Evolutionary conservation across 306 rosid species (phyloP), one percentile per base, ranked within the genome.

Genomic region (barrel medic (Medicago truncatula)): DNA sequence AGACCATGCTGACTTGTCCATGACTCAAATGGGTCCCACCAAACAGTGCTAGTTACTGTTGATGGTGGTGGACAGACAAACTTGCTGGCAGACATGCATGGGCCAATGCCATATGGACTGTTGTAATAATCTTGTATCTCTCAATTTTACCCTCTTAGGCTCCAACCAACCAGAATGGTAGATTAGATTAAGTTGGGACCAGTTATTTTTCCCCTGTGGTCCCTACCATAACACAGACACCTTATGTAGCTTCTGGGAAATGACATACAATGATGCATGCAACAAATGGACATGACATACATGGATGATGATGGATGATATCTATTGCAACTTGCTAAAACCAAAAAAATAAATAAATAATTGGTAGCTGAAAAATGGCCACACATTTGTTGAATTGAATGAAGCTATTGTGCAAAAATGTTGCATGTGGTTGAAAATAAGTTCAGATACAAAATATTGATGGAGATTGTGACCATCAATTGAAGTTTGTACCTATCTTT

Each of bases 131-230:
- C 67, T 61, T 61, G 43, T 34, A 34, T 61, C 67, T 56, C 61
- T 61, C 21, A 28, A 28, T 31, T 36, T 61, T 61, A 28, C 20
- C 18, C 18, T 31, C 7, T 61, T 5, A 34, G 67, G 38, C 13
- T 59, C 65, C 65, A 14, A 59, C 65, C 17, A 23, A 23, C 23
- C 18, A 18, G 5, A 4, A 15, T 13, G 52, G 52, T 46, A 46
- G 52, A 46, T 46, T 50, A 50, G 20, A n/a, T 28, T 28, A 56
- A 56, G 34, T 70, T 67, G 75, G 80, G 78, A 57, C 84, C 86
- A 38, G 67, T 67, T 60, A 34, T 28, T 47, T 61, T 71, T 78
- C 13, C 50, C 74, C 36, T n/a, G 46, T 62, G 76, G 79, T 39
- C 78, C 83, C 80, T 70, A 54, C 61, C 52, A 12, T 23, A 9